Evolutionary conservation across 257 asterid species (phyloP).

Genomic region (Nicotiana benthamiana): DNA sequence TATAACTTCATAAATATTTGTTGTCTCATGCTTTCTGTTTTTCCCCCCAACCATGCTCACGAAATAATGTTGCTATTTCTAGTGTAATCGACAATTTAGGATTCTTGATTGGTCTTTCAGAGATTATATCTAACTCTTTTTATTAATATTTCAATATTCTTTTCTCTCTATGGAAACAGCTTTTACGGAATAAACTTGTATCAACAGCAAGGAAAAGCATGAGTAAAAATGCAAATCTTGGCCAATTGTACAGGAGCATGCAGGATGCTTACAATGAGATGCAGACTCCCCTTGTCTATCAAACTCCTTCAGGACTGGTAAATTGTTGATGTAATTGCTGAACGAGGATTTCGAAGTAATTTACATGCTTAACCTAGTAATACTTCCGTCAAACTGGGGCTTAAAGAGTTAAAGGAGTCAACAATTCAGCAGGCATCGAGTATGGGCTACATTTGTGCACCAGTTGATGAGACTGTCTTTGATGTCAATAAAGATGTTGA

Average conservation of each 20-base stretch:
- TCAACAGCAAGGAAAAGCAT: constrained; percentile 70
- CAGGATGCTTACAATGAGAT: constrained; percentile 68
- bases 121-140: not conserved
- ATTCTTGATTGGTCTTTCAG: not conserved
- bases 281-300: constrained; percentile 92
- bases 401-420: constrained; percentile 76
- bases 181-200: constrained; percentile 74
- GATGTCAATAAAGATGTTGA: constrained; percentile 87
- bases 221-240: constrained; percentile 50
- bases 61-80: not conserved
- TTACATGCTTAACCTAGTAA: not conserved
- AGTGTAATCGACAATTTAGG: not conserved
- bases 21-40: not conserved
- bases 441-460: constrained; percentile 67
- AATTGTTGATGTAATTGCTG: not conserved
- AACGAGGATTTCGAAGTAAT: not conserved
- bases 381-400: constrained; percentile 36
- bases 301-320: constrained; percentile 68
- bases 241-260: constrained; percentile 71
- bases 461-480: constrained; percentile 68
- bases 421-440: constrained; percentile 65
- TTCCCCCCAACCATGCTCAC: not conserved
- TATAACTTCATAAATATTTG: not conserved
- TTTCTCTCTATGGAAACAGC: constrained; percentile 36
- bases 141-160: not conserved